A percentile compares a stretch with the other conserved stretches of the same genome.
Evolutionary conservation across 768 basidiomycete genomes (phyloP).

Genomic region (Leccinum olivaceopallidum): DNA sequence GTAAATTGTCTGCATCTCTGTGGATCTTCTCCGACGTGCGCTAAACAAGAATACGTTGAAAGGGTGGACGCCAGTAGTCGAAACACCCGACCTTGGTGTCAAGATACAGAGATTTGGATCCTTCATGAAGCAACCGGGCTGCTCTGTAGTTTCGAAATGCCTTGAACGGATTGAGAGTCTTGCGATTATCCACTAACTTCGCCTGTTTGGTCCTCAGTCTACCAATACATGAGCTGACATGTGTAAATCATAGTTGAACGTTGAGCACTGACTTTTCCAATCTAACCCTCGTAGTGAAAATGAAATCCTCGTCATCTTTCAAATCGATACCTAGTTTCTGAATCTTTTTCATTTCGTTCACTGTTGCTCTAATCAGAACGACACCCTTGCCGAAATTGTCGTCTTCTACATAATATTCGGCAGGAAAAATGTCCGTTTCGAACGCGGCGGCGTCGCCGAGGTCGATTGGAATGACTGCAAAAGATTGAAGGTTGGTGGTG

Average conservation of each 20-base stretch:
- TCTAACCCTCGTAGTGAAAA: too few species aligned
- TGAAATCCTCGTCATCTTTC: too few species aligned
- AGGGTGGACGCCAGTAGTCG: too few species aligned
- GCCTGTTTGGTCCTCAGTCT: neutral
- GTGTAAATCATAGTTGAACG: too few species aligned
- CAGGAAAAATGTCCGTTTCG: neutral
- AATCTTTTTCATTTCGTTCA: conserved; percentile 9
- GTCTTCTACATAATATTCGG: neutral
- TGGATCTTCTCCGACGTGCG: conserved; percentile 9
- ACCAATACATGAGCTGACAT: neutral
- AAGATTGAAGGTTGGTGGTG: neutral
- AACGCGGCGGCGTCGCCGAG: neutral
- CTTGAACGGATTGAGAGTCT: conserved; percentile 8
- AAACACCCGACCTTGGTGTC: neutral
- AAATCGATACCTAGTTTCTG: neutral
- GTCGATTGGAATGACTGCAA: too few species aligned
- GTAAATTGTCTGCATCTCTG: neutral
- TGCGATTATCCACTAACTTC: neutral
- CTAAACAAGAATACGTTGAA: neutral
- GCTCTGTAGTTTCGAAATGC: neutral
- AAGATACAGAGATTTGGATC: neutral
- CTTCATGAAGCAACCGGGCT: conserved; percentile 1
- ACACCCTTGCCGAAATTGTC: conserved; percentile 1
- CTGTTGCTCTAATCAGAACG: conserved; percentile 3
- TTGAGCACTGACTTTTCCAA: too few species aligned